Evolutionary conservation across 2,329 filamentous ascomycete genomes (phyloP).

Genomic region (Monosporascus sp.): DNA sequence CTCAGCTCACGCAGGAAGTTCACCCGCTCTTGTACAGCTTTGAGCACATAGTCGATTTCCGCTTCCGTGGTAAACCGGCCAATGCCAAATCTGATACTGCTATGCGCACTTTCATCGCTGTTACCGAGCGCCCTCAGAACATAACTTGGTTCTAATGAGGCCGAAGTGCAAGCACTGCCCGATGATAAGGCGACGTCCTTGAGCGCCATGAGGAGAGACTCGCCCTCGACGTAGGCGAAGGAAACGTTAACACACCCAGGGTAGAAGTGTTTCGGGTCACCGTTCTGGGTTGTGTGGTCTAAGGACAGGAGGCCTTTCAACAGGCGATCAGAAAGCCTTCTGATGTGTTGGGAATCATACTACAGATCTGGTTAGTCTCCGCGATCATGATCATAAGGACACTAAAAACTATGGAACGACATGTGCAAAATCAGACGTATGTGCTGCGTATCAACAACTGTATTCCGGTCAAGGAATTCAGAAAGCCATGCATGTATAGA

Average conservation of each 20-base stretch:
- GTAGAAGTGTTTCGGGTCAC: slow-evolving; percentile 78
- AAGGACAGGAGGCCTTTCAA: slow-evolving; percentile 77
- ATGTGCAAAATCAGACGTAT: slow-evolving; percentile 51
- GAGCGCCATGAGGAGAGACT: slow-evolving; percentile 94
- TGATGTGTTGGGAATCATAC: slow-evolving; percentile 90
- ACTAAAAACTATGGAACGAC: slow-evolving; percentile 3
- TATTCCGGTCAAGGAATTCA: slow-evolving; percentile 64
- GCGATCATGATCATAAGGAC: slow-evolving; percentile 1
- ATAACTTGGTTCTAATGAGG: slow-evolving; percentile 93
- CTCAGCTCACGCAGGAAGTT: slow-evolving; percentile 91
- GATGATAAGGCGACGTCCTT: slow-evolving; percentile 98
- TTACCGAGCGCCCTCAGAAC: slow-evolving; percentile 90
- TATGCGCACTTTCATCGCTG: slow-evolving; percentile 96
- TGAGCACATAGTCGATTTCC: slow-evolving; percentile 96
- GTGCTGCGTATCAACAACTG: slow-evolving; percentile 61
- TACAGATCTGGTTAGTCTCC: slow-evolving; percentile 32
- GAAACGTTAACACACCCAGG: slow-evolving; percentile 97
- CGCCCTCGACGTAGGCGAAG: slow-evolving; percentile 96
- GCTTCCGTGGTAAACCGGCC: slow-evolving; percentile 91
- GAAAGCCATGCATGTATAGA: slow-evolving; percentile 87
- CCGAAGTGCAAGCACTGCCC: slow-evolving; percentile 93
- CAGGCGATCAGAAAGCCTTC: slow-evolving; percentile 75
- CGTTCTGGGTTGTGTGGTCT: slow-evolving; percentile 91
- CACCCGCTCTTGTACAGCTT: slow-evolving; percentile 86
- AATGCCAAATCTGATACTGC: slow-evolving; percentile 95